Conservation (phyloP, 108 stramenopile species). For the Nitzschia sp. region DNA sequence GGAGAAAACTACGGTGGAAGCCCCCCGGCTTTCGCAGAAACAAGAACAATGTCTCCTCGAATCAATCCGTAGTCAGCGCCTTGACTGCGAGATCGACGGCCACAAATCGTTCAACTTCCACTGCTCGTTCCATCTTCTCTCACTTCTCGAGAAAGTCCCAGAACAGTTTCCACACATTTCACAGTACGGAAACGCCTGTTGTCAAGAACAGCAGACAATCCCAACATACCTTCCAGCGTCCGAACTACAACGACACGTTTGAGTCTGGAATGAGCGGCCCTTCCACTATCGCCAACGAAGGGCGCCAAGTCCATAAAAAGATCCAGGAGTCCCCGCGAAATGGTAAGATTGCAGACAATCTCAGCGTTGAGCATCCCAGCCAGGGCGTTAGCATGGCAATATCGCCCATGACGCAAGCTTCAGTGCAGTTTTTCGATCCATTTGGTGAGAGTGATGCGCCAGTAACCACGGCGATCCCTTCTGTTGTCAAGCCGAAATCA, state of each 20-base stretch:
- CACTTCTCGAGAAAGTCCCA: conserved; percentile 31
- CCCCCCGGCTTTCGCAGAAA: conserved; percentile 30
- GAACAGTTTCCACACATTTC: conserved; percentile 45
- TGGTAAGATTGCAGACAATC: not conserved
- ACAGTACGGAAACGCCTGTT: conserved; percentile 41
- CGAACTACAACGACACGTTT: conserved; percentile 40
- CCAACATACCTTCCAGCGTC: conserved; percentile 28
- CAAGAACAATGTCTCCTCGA: conserved; percentile 24
- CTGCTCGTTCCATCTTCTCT: conserved; percentile 21
- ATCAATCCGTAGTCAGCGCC: conserved; percentile 23
- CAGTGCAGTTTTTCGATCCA: conserved; percentile 6
- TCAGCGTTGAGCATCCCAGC: too few relatives aligned
- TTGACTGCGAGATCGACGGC: conserved; percentile 15
- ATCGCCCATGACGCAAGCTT: conserved; percentile 5
- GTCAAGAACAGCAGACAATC: conserved; percentile 26
- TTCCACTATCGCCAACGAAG: conserved; percentile 26
- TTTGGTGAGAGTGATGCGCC: conserved; percentile 7
- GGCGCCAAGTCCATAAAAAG: conserved; percentile 6
- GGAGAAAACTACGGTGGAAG: conserved; percentile 52
- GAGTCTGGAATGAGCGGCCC: conserved; percentile 7
- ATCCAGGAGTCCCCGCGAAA: not conserved
- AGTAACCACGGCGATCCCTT: not conserved
- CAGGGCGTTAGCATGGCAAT: not conserved
- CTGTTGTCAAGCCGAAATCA: not conserved
- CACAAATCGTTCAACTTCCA: conserved; percentile 20